Evolutionary conservation across 306 rosid species (phyloP).

Genomic region (Ceratonia siliqua): DNA sequence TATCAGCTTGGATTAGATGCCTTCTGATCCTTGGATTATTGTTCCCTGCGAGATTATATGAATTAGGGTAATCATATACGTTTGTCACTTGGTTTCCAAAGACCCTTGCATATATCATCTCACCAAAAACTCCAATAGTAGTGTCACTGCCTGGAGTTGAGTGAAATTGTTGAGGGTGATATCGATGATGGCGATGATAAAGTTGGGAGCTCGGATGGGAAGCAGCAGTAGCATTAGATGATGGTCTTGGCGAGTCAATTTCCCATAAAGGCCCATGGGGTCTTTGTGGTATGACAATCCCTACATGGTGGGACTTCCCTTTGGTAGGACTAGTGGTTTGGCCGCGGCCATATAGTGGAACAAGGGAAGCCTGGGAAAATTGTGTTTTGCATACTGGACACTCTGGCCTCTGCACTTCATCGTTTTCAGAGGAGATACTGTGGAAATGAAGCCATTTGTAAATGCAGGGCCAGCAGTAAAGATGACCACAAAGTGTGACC

Average conservation of each 20-base stretch:
- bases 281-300: slow-evolving; percentile 59
- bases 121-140: slow-evolving; percentile 59
- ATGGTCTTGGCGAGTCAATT: slow-evolving; percentile 33
- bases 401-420: slow-evolving; percentile 40
- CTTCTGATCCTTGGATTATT: slow-evolving; percentile 71
- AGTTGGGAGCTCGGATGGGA: slow-evolving; percentile 40
- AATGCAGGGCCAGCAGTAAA: slow-evolving; percentile 96
- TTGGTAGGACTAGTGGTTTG: slow-evolving; percentile 42
- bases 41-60: slow-evolving; percentile 52
- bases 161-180: slow-evolving; percentile 41
- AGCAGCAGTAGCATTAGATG: slow-evolving; percentile 23
- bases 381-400: slow-evolving; percentile 95
- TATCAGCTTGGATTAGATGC: slow-evolving; percentile 68
- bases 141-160: slow-evolving; percentile 34
- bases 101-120: slow-evolving; percentile 64
- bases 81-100: slow-evolving; percentile 60
- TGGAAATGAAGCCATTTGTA: slow-evolving; percentile 77
- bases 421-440: slow-evolving; percentile 30
- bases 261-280: slow-evolving; percentile 56
- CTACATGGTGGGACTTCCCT: slow-evolving; percentile 40
- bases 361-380: slow-evolving; percentile 62
- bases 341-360: slow-evolving; percentile 82
- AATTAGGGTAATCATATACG: slow-evolving; percentile 55
- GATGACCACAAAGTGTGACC: slow-evolving; percentile 94
- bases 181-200: slow-evolving; percentile 37